Percentiles rank a stretch among this genome's conserved stretches.
phyloP scores from a whole-genome alignment of 2,329 filamentous ascomycete species.

The Rhytidhysteron rufulum region DNA sequence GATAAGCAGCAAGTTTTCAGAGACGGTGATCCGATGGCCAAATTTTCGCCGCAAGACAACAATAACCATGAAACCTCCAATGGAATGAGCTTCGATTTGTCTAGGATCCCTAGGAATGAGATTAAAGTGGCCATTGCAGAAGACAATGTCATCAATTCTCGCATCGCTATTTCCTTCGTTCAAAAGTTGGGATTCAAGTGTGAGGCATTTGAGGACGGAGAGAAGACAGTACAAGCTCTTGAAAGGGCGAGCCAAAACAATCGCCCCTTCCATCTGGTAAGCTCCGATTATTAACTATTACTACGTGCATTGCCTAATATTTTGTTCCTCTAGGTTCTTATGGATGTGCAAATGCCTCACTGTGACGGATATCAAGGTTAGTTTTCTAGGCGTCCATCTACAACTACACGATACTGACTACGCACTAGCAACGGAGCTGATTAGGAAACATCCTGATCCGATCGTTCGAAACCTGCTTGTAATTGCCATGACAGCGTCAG shows the following conservation, averaged over 20 bases:
- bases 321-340: conserved; percentile 56
- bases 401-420: background rate
- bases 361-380: conserved; percentile 77
- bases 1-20: conserved; percentile 24
- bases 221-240: conserved; percentile 84
- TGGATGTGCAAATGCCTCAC: conserved; percentile 96
- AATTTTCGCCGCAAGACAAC: conserved; percentile 51
- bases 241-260: conserved; percentile 67
- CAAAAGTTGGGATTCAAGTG: conserved; percentile 81
- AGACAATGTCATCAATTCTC: conserved; percentile 92
- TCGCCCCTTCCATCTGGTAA: conserved; percentile 76
- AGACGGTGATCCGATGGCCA: conserved; percentile 53
- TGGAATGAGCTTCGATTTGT: conserved; percentile 48
- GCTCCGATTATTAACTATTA: conserved; percentile 1
- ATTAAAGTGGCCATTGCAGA: conserved; percentile 90
- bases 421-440: conserved; percentile 66
- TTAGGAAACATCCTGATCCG: conserved; percentile 72
- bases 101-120: conserved; percentile 68
- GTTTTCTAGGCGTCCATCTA: too few relatives aligned
- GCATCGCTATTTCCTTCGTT: conserved; percentile 89
- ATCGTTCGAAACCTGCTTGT: conserved; percentile 80
- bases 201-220: conserved; percentile 84
- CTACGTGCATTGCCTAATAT: too few relatives aligned
- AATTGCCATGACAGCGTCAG: conserved; percentile 94
- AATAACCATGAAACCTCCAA: conserved; percentile 38